Conservation (phyloP, 2,329 filamentous ascomycete genomes). For the Colletotrichum sp. region DNA sequence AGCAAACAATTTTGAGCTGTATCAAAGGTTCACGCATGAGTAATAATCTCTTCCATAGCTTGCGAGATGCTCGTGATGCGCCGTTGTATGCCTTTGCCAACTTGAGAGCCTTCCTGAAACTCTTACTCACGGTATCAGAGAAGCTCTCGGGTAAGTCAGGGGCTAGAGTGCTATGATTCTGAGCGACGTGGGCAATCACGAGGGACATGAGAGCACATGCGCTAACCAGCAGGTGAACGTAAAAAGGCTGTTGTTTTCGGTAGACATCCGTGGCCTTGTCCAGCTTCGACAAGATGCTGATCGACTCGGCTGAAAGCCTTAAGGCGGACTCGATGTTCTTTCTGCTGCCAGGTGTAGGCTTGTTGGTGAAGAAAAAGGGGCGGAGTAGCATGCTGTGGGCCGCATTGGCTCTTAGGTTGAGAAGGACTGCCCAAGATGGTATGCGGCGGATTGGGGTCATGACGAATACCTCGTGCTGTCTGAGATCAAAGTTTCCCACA, state of each 20-base stretch:
- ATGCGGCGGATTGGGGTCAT: neutral
- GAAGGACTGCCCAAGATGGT: conserved; percentile 13
- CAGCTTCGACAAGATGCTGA: neutral
- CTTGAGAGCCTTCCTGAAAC: neutral
- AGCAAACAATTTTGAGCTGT: neutral
- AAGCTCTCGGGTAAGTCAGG: neutral
- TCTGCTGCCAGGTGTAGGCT: neutral
- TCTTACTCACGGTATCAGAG: neutral
- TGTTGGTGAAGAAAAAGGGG: conserved; percentile 13
- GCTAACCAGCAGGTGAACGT: conserved; percentile 7
- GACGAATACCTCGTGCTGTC: neutral
- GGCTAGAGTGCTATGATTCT: neutral
- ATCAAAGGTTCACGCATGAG: neutral
- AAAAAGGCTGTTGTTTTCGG: conserved; percentile 13
- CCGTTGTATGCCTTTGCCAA: neutral
- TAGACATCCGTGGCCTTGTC: conserved; percentile 10
- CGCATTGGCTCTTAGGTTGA: conserved; percentile 11
- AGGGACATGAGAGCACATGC: conserved; percentile 14
- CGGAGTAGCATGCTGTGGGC: conserved; percentile 7
- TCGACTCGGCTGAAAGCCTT: neutral
- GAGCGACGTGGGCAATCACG: neutral
- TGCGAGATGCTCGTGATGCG: neutral
- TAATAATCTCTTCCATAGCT: neutral
- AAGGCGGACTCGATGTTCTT: conserved; percentile 6
- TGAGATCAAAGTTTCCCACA: neutral